Conservation (phyloP, 2,329 filamentous ascomycete genomes). For the Raffaelea ambrosiae region DNA sequence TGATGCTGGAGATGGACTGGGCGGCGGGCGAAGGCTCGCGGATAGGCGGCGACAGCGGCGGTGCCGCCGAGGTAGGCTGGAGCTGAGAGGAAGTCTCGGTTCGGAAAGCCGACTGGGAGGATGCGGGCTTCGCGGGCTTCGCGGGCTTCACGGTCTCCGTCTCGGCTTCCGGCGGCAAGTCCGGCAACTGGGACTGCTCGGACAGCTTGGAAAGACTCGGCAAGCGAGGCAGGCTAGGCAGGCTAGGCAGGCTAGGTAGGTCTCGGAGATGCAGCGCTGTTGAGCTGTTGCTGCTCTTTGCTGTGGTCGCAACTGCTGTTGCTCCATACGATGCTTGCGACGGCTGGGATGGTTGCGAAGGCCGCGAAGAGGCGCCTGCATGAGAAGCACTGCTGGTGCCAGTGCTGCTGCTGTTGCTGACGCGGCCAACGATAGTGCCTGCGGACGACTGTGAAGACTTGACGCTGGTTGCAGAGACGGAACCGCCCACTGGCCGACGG, state of each 20-base stretch:
- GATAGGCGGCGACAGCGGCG: slow-evolving; percentile 10
- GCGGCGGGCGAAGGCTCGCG: slow-evolving; percentile 15
- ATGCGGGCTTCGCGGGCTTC: background rate
- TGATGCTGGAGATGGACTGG: slow-evolving; percentile 41
- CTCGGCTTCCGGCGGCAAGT: slow-evolving; percentile 1
- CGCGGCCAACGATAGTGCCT: background rate
- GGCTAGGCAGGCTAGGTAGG: background rate
- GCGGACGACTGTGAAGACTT: too few species aligned
- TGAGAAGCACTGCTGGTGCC: too few species aligned
- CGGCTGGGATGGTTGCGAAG: too few species aligned
- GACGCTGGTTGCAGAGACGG: background rate
- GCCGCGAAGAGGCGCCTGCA: too few species aligned
- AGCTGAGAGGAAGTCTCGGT: too few species aligned
- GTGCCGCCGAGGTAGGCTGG: slow-evolving; percentile 13
- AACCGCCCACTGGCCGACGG: slow-evolving; percentile 1
- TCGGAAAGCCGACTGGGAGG: background rate
- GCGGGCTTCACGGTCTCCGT: background rate
- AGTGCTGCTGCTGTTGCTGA: background rate
- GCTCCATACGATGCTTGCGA: too few species aligned
- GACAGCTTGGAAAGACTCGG: background rate
- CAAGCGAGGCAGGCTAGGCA: background rate
- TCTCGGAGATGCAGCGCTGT: background rate
- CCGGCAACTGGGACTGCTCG: slow-evolving; percentile 2
- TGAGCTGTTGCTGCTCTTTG: background rate
- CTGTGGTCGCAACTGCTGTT: background rate